phyloP scores from a whole-genome alignment of 1,139 yeast species.

The Meyerozyma sp. region DNA sequence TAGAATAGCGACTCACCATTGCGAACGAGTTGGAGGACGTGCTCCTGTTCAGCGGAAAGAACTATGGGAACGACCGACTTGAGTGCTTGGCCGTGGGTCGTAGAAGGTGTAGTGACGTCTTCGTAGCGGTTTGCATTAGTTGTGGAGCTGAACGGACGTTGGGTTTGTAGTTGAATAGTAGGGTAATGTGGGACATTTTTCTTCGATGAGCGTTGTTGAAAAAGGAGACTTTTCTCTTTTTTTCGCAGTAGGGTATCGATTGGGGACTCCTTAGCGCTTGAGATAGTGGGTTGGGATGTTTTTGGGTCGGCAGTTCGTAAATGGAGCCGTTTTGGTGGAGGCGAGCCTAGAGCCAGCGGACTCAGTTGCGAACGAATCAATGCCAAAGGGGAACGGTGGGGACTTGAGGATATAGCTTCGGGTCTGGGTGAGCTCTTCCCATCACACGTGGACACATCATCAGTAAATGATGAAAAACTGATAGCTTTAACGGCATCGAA shows the following conservation, averaged over 20 bases:
- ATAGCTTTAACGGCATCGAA: slow-evolving; percentile 1
- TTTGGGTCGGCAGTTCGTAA: background rate
- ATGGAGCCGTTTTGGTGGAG: background rate
- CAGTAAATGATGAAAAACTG: background rate
- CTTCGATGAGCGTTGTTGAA: background rate
- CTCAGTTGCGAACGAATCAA: background rate
- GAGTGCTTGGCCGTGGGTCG: background rate
- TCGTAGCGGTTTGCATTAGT: slow-evolving; percentile 1
- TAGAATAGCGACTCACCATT: slow-evolving; percentile 63
- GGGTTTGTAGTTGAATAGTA: slow-evolving; percentile 19
- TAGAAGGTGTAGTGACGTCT: background rate
- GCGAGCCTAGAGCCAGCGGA: background rate
- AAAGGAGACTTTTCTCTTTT: background rate
- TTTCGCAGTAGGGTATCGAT: background rate
- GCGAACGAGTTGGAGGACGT: slow-evolving; percentile 29
- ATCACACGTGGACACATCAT: background rate
- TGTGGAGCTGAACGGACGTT: slow-evolving; percentile 6
- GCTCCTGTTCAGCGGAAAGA: slow-evolving; percentile 38
- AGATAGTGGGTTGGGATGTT: background rate
- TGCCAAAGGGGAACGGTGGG: background rate
- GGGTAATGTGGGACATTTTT: slow-evolving; percentile 7
- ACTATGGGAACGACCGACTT: slow-evolving; percentile 32
- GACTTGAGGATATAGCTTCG: background rate
- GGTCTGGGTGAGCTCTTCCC: background rate
- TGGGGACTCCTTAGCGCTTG: background rate